A percentile compares a stretch with the other conserved stretches of the same genome.
Evolutionary conservation across 179 eudicot genomes (phyloP).

Genomic region (Beta lomatogona): DNA sequence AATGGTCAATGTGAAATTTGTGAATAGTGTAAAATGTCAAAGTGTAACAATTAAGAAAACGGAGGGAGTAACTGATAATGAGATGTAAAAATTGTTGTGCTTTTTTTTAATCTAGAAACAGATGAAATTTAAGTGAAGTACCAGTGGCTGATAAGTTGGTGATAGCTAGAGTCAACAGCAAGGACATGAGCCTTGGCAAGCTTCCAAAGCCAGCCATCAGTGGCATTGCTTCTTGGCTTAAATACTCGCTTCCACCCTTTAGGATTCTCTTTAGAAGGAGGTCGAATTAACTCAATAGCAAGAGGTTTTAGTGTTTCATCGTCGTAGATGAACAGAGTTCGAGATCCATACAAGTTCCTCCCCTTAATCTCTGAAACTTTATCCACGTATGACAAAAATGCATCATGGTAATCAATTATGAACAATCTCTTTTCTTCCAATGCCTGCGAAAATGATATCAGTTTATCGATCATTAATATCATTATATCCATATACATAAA

Average conservation of each 20-base stretch:
- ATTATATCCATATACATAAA: too few relatives aligned
- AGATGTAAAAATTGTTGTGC: too few relatives aligned
- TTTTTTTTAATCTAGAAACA: too few relatives aligned
- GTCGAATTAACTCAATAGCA: constrained; percentile 60
- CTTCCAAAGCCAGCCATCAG: constrained; percentile 70
- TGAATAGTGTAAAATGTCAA: too few relatives aligned
- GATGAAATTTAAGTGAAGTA: not conserved
- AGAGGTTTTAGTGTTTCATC: constrained; percentile 45
- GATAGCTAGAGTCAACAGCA: constrained; percentile 64
- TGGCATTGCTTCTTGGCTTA: constrained; percentile 41
- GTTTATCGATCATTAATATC: too few relatives aligned
- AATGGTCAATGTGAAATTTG: too few relatives aligned
- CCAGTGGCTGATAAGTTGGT: constrained; percentile 78
- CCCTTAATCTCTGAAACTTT: constrained; percentile 51
- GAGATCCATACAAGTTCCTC: constrained; percentile 59
- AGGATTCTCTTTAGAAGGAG: constrained; percentile 37
- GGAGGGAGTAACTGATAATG: too few relatives aligned
- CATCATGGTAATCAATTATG: constrained; percentile 67
- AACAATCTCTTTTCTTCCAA: constrained; percentile 51
- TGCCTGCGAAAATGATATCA: too few relatives aligned
- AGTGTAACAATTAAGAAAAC: too few relatives aligned
- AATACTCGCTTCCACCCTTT: constrained; percentile 50
- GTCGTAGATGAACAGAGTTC: constrained; percentile 52
- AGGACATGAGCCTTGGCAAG: constrained; percentile 71
- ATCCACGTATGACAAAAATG: constrained; percentile 52